These are phyloP conservation scores for Piloderma croceum DNA, from an alignment of 768 basidiomycete species.

Conservation along the genomic window DNA sequence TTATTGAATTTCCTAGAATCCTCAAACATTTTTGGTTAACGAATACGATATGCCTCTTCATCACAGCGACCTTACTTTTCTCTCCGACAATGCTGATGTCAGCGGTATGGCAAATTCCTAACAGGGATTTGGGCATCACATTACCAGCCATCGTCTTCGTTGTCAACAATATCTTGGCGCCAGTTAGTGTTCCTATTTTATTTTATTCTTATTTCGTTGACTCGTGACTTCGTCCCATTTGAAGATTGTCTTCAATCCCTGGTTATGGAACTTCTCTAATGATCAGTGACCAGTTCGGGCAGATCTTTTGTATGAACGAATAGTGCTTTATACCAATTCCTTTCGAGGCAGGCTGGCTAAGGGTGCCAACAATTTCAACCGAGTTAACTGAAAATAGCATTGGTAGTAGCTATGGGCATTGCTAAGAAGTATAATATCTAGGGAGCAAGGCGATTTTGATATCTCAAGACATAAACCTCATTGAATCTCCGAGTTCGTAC, in stretches of 20 bases:
- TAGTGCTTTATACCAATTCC: too few species aligned
- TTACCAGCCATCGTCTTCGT: conserved; percentile 69
- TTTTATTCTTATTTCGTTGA: conserved; percentile 1
- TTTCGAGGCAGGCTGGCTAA: too few species aligned
- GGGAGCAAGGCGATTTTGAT: too few species aligned
- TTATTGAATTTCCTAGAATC: conserved; percentile 83
- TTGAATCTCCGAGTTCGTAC: too few species aligned
- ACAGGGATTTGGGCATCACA: conserved; percentile 66
- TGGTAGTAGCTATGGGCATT: too few species aligned
- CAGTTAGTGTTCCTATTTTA: conserved; percentile 42
- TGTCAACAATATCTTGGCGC: conserved; percentile 66
- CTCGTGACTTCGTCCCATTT: conserved; percentile 14
- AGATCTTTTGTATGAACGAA: too few species aligned
- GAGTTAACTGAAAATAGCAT: too few species aligned
- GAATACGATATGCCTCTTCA: conserved; percentile 47
- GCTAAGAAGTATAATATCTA: too few species aligned
- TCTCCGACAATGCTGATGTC: conserved; percentile 52
- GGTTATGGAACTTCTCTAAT: conserved; percentile 88
- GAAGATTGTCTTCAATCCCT: conserved; percentile 80
- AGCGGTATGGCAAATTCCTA: conserved; percentile 56
- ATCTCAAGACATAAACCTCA: too few species aligned
- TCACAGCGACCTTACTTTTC: conserved; percentile 51
- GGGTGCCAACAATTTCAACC: too few species aligned
- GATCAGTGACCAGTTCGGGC: too few species aligned
- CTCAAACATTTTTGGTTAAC: conserved; percentile 71